These are phyloP conservation scores for Conoideocrella luteorostrata DNA, from an alignment of 2,329 filamentous ascomycete species.

Conservation along the genomic window DNA sequence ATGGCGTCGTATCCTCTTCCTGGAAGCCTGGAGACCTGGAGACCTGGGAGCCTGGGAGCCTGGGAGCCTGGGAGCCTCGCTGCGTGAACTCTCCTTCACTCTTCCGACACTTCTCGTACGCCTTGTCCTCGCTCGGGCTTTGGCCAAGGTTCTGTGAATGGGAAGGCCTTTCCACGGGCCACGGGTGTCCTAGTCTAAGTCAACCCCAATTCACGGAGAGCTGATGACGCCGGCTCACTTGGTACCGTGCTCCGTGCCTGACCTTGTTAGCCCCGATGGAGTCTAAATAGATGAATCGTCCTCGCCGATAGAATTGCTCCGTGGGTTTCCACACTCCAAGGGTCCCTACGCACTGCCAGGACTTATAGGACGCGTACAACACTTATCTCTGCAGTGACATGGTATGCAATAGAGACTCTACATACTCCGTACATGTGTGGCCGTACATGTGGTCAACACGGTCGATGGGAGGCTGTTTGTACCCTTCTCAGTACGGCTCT, in stretches of 20 bases:
- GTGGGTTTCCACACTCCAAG: neutral
- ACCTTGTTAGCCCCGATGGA: constrained; percentile 5
- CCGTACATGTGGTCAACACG: neutral
- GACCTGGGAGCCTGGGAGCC: no score
- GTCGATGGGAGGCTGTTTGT: neutral
- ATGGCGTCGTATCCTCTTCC: constrained; percentile 1
- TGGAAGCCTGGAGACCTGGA: constrained; percentile 1
- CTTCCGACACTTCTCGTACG: constrained; percentile 8
- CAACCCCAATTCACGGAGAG: constrained; percentile 2
- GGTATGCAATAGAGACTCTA: neutral
- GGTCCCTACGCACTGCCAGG: constrained; percentile 2
- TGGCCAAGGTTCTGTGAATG: constrained; percentile 1
- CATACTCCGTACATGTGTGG: neutral
- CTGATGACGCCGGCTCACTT: constrained; percentile 9
- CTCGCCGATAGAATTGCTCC: constrained; percentile 3
- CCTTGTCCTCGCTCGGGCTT: constrained; percentile 8
- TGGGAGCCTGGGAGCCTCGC: no score
- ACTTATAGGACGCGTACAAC: constrained; percentile 3
- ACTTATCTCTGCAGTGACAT: neutral
- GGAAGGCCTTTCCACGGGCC: constrained; percentile 2
- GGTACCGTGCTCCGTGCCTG: constrained; percentile 9
- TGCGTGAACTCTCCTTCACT: constrained; percentile 5
- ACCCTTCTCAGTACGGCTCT: neutral
- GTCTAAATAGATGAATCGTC: constrained; percentile 6
- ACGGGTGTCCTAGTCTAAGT: constrained; percentile 5